Evolutionary conservation across 371 early-diverging fungal species (phyloP), one percentile per base, ranked within the genome.

Genomic region (Lichtheimia hyalospora): DNA sequence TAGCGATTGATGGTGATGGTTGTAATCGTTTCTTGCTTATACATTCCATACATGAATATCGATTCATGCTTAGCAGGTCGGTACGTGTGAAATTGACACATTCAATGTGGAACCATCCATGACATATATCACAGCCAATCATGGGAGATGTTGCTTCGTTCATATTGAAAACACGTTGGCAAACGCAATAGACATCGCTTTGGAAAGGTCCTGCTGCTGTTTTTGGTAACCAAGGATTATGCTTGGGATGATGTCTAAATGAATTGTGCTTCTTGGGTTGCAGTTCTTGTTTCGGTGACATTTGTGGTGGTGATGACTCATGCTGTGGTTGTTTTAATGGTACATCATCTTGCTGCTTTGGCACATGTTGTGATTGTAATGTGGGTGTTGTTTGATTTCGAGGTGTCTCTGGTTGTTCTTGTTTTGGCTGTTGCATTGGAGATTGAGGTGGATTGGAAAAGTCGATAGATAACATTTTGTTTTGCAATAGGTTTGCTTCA

Each of bases 41-140:
- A 41, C 69, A 69, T 7, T 16, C 41, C 3, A 62, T 62, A 23
- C 69, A 69, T 56, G 51, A 57, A 49, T 62, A 69, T n/a, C 61
- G 61, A 7, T 55, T 61, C 10, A 74, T 72, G 10, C 57, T 60
- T 18, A 62, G 68, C 8, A 70, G 44, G 2, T 60, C 57, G n/a
- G 54, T 46, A 0, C 44, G 40, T 27, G 61, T 55, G 21, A 80
- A 24, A 34, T 69, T 68, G 46, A 81, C 79, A 58, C 89, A 89
- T 2, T 50, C 56, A 2, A 75, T 59, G 58, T 89, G 89, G 67
- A 74, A 84, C 82, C 82, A 83, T 18, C 83, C 85, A 8, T 68
- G 64, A 53, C 89, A 89, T 21, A 54, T 24, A 54, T 89, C 88
- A 60, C 89, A 89, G 34, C 74, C 72, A 3, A 89, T 66, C 69